Evolutionary conservation across 331 rosid genomes (phyloP), one percentile per base, ranked within the genome.

Genomic region (Telfairia occidentalis): DNA sequence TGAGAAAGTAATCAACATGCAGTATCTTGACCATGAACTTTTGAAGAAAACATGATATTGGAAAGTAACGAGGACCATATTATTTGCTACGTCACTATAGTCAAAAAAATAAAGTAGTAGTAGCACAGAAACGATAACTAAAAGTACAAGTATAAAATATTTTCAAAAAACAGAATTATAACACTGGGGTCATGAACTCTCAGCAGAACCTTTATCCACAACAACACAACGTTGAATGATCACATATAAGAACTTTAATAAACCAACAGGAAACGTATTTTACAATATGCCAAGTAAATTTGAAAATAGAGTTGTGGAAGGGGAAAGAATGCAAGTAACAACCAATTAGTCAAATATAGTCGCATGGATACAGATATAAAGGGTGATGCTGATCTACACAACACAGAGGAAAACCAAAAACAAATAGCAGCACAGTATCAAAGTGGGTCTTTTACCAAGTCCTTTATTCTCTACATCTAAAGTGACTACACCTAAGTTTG

Each of bases 1-100:
- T 53, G 83, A 70, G 83, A 73, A 76, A 53, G 75, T 59, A 73
- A 77, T 76, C 55, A 72, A 19, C 48, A 71, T 64, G 60, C 24
- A 70, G 23, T 43, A 29, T n/a, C 59, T 49, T 30, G 18, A 29
- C 43, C 43, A 71, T 29, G 60, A 71, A 70, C 38, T 43, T 46
- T 16, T 26, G 1, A 70, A 70, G 42, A 54, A 73, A 54, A 38
- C 53, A 35, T 12, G 67, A 53, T 34, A 12, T 30, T 12, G 30
- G 23, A 74, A 28, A 46, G 8, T 69, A 46, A 34, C 29, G 35
- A 26, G 26, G 11, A 8, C 34, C 38, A 50, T n/a, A n/a, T n/a
- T 50, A 50, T 50, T 50, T 50, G 3, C 57, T 26, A 50, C 2
- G 57, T 50, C 6, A 50, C 1, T 50, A n/a, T 6, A 16, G 57